Conservation (phyloP, 805 yeast species). For the Ogataea polymorpha region DNA sequence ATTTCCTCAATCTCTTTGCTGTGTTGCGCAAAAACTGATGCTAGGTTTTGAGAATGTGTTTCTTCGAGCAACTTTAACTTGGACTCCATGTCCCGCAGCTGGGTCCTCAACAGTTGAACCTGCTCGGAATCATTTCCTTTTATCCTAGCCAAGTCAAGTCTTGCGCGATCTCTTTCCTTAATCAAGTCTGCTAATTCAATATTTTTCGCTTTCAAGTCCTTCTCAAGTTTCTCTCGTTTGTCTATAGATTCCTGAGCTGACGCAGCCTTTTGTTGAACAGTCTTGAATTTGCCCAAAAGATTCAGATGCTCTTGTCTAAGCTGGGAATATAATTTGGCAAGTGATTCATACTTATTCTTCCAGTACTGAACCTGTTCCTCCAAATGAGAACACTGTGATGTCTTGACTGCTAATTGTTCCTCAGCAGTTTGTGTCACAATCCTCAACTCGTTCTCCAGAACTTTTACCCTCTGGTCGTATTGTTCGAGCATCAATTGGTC, state of each 20-base stretch:
- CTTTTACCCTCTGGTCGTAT: constrained; percentile 80
- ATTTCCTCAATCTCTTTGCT: no score
- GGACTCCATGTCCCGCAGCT: no score
- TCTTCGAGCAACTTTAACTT: no score
- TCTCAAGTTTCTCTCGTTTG: constrained; percentile 75
- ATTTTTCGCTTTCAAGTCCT: constrained; percentile 81
- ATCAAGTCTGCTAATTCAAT: constrained; percentile 85
- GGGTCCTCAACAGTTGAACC: not conserved
- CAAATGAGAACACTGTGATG: constrained; percentile 34
- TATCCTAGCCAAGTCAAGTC: constrained; percentile 72
- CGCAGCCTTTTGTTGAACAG: constrained; percentile 80
- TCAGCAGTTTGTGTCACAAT: constrained; percentile 61
- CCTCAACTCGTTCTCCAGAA: constrained; percentile 69
- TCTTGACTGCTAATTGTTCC: constrained; percentile 72
- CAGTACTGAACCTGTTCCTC: constrained; percentile 76
- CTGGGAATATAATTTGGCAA: constrained; percentile 87
- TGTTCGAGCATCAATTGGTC: constrained; percentile 73
- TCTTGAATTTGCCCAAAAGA: constrained; percentile 71
- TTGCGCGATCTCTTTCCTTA: constrained; percentile 84
- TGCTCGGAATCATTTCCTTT: constrained; percentile 64
- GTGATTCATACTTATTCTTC: constrained; percentile 83
- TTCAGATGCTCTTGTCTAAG: constrained; percentile 88
- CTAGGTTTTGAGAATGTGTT: no score
- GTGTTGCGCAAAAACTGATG: no score
- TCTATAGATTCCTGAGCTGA: constrained; percentile 87